phyloP scores from a whole-genome alignment of 306 rosid genomes.

The Castanopsis chinensis region DNA sequence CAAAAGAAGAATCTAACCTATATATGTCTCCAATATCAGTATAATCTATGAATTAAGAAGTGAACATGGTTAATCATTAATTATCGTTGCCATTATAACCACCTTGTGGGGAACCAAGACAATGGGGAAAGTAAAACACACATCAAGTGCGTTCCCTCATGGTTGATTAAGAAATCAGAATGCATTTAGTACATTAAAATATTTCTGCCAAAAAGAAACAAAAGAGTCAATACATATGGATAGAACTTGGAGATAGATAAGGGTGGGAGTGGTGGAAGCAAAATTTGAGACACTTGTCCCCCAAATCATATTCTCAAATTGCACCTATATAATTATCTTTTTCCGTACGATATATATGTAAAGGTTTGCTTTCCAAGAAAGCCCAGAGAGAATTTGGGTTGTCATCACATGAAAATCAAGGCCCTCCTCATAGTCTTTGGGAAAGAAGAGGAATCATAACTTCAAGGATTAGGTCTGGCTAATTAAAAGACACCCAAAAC shows the following conservation, averaged over 20 bases:
- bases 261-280: slow-evolving; percentile 23
- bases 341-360: slow-evolving; percentile 32
- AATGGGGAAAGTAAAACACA: no score
- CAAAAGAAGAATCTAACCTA: no score
- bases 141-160: no score
- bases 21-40: no score
- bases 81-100: no score
- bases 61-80: no score
- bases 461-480: slow-evolving; percentile 50
- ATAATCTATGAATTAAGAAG: no score
- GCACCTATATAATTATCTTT: slow-evolving; percentile 33
- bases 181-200: not conserved
- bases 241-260: slow-evolving; percentile 10
- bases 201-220: not conserved
- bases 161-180: no score
- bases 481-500: slow-evolving; percentile 47
- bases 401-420: slow-evolving; percentile 26
- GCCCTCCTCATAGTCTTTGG: slow-evolving; percentile 10
- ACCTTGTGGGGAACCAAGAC: no score
- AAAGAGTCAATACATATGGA: not conserved
- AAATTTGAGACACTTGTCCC: slow-evolving; percentile 31
- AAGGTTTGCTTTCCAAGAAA: slow-evolving; percentile 40
- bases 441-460: slow-evolving; percentile 40
- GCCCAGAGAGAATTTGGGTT: slow-evolving; percentile 41
- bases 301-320: slow-evolving; percentile 37